Base-by-base conservation (phyloP, 2,329 filamentous ascomycete species). In the Exutisphaerella laricina region DNA sequence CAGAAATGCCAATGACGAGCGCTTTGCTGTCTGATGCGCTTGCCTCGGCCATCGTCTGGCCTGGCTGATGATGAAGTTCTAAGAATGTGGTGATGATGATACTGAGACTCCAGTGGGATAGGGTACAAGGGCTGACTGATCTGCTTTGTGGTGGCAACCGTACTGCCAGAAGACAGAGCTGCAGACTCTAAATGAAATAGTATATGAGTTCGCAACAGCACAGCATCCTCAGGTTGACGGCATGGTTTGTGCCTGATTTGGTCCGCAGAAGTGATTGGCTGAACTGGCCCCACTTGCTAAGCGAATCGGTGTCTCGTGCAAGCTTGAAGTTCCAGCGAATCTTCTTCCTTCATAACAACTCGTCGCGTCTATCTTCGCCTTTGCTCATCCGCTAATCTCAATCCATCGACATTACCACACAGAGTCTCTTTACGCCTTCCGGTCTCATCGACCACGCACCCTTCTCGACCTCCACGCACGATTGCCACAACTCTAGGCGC, bases 1-100 rank as follows among this genome's bases (percentile, higher is more conserved):
- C 92, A 28, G 87, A 94, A 45, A 97, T 80, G 46, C 82, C 88
- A 41, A 97, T 71, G 31, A 95, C 70, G 47, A 90, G 62, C 36
- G 70, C 65, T 31, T 57, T 61, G 41, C 41, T 43, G 4, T 52
- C 39, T 2, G 33, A 35, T 48, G 38, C 21, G 46, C 54, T 51
- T 12, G 22, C 14, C 9, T 18, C 32, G 13, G 34, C 5, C 41
- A 45, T 45, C 20, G 17, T 35, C 37, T 30, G 6, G 6, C 12
- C 23, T 26, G 6, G 23, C 23, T 26, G n/a, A n/a, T n/a, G n/a
- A n/a, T n/a, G n/a, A n/a, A n/a, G n/a, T n/a, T n/a, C n/a, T n/a
- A n/a, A n/a, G n/a, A n/a, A n/a, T n/a, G n/a, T n/a, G n/a, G n/a
- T n/a, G n/a, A n/a, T n/a, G n/a, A n/a, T n/a, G n/a, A n/a, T n/a